Evolutionary conservation across 225 moss, liverwort and hornwort species (phyloP).

Genomic region (Pseudoscleropodium purum): DNA sequence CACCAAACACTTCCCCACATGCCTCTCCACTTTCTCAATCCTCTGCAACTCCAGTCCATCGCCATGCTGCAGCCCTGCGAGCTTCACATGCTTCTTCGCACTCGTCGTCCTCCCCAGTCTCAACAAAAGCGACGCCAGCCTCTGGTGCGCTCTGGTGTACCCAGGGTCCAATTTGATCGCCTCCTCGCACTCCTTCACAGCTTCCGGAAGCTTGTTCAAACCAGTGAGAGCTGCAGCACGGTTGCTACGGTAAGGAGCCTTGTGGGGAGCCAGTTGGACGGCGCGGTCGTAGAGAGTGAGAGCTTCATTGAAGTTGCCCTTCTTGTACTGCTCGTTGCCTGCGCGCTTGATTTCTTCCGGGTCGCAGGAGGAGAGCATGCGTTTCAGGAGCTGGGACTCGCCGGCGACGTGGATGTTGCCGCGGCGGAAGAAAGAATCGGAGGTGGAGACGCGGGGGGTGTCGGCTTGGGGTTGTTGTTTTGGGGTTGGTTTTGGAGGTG

Average conservation of each 20-base stretch:
- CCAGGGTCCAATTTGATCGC: conserved; percentile 60
- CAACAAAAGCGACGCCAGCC: conserved; percentile 52
- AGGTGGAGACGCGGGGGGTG: conserved; percentile 18
- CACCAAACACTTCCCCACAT: conserved; percentile 54
- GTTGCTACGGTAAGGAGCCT: conserved; percentile 71
- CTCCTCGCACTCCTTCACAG: conserved; percentile 73
- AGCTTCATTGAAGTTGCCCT: conserved; percentile 73
- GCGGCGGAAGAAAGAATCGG: conserved; percentile 16
- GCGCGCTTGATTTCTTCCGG: conserved; percentile 74
- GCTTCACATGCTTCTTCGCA: conserved; percentile 65
- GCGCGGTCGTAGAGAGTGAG: conserved; percentile 77
- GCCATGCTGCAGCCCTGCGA: conserved; percentile 42
- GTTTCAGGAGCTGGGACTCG: conserved; percentile 44
- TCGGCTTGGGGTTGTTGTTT: neutral
- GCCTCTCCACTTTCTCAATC: conserved; percentile 64
- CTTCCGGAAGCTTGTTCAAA: conserved; percentile 64
- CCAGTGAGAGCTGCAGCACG: conserved; percentile 86
- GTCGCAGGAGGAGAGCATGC: conserved; percentile 52
- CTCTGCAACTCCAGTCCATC: conserved; percentile 60
- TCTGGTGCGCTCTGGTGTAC: conserved; percentile 72
- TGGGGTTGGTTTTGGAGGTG: neutral
- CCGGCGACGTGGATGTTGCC: conserved; percentile 32
- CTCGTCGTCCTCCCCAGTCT: conserved; percentile 66
- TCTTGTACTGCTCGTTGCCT: conserved; percentile 88
- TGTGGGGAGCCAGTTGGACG: conserved; percentile 62